Evolutionary conservation across 1,139 yeast species (phyloP), one percentile per base, ranked within the genome.

Genomic region (Hansenula sp.): DNA sequence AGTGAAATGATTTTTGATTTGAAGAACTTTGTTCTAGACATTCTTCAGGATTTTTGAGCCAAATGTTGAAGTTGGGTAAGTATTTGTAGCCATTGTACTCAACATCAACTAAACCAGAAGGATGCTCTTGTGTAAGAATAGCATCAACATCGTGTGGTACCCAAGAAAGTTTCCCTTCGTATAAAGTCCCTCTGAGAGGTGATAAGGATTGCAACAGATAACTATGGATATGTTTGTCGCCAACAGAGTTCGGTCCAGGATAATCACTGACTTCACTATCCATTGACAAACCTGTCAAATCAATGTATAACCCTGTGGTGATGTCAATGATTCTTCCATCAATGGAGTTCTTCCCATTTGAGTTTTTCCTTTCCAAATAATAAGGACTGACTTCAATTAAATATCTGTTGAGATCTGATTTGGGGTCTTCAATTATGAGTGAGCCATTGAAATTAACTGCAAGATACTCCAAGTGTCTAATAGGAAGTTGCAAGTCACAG

Each of bases 301-400:
- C 90, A 40, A 82, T 70, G 55, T 78, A 82, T 42, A 77, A 58
- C 1, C 89, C 90, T 11, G 81, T 71, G 44, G 77, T 79, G 11
- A 77, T 65, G 54, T 82, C 88, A 39, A 82, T 73, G 50, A 81
- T 79, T 41, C 89, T 66, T 2, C 86, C 89, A 62, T 82, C 90
- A 46, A 82, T 82, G 40, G 77, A 75, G 55, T 82, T 82, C 16
- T 50, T 44, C 29, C 74, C 73, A 46, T 68, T 69, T 13, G 63
- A 65, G 18, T 52, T 44, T 3, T 26, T 33, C 36, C 51, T 40
- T 32, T 47, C 50, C 4, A 45, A 38, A 21, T 38, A 42, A 51
- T 71, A 71, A 35, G 68, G 53, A 2, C 77, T 77, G 24, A 73
- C 61, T 46, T 72, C 77, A 32, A 73, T 53, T 43, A 59, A 66